A percentile compares a stretch with the other conserved stretches of the same genome.
These are phyloP conservation scores for Prunus armeniaca DNA, from an alignment of 306 rosid genomes.

Conservation along the genomic window DNA sequence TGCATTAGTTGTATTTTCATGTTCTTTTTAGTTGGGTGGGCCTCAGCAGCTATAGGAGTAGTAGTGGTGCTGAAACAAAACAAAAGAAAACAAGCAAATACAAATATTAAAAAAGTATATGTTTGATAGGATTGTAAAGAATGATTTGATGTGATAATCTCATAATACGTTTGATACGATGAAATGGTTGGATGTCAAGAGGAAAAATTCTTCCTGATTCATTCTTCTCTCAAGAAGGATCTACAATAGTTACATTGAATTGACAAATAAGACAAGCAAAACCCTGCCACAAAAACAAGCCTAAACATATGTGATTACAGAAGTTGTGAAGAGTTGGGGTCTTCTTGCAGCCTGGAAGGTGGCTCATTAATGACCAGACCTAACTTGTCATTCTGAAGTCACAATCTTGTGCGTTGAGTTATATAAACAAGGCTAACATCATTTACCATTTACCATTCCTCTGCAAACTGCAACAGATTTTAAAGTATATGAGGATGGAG, in stretches of 20 bases:
- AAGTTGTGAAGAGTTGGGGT: neutral
- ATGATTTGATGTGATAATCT: neutral
- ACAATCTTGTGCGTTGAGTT: conserved; percentile 9
- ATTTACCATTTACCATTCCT: conserved; percentile 1
- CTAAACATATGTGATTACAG: neutral
- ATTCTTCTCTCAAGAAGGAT: neutral
- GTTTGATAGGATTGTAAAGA: neutral
- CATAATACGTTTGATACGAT: too few species aligned
- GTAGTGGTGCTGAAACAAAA: neutral
- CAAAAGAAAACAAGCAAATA: neutral
- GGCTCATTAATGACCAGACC: conserved; percentile 15
- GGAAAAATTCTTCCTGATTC: too few species aligned
- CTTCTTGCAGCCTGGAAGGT: neutral
- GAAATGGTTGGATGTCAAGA: too few species aligned
- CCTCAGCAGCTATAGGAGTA: neutral
- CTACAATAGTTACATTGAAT: neutral
- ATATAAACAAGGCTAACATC: conserved; percentile 10
- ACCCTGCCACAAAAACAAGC: neutral
- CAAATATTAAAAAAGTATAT: too few species aligned
- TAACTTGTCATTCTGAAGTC: conserved; percentile 18
- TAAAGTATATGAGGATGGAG: neutral
- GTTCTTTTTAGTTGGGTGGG: too few species aligned
- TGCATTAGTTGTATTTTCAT: too few species aligned
- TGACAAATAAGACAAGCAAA: too few species aligned
- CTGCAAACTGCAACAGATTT: conserved; percentile 17